Percentiles rank a stretch among this genome's conserved stretches.
Conservation (phyloP, 2,329 filamentous ascomycete genomes). For the Lachnellula arida region DNA sequence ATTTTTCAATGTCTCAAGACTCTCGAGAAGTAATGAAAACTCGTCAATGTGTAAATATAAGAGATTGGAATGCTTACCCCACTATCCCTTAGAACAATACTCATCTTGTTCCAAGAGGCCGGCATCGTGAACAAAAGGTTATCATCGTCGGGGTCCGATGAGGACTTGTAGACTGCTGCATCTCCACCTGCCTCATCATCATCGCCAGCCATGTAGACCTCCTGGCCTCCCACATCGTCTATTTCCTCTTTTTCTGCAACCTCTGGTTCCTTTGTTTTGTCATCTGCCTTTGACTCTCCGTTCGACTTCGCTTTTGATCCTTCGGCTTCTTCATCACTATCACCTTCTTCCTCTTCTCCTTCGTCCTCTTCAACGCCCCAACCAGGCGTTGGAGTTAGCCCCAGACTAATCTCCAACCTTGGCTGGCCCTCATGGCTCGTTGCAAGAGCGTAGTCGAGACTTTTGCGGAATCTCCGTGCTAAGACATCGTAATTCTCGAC, state of each 20-base stretch:
- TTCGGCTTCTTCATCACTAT: conserved; percentile 30
- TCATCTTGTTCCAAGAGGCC: conserved; percentile 83
- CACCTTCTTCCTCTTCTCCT: conserved; percentile 40
- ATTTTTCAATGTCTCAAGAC: too few species aligned
- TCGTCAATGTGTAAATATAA: too few species aligned
- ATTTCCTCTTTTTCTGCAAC: conserved; percentile 37
- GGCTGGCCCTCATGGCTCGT: conserved; percentile 75
- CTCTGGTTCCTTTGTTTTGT: conserved; percentile 17
- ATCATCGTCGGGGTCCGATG: conserved; percentile 64
- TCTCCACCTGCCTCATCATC: conserved; percentile 64
- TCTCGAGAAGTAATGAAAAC: too few species aligned
- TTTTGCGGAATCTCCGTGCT: conserved; percentile 81
- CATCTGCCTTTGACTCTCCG: conserved; percentile 21
- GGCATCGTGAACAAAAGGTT: conserved; percentile 65
- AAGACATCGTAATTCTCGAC: conserved; percentile 71
- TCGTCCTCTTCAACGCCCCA: conserved; percentile 72
- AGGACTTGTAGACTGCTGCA: conserved; percentile 82
- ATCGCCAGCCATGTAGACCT: conserved; percentile 91
- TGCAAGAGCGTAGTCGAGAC: conserved; percentile 88
- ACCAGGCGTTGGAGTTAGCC: conserved; percentile 76
- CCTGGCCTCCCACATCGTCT: conserved; percentile 68
- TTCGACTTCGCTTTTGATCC: conserved; percentile 31
- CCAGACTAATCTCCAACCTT: conserved; percentile 80
- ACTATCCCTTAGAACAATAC: conserved; percentile 81
- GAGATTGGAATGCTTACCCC: conserved; percentile 37